Base-by-base conservation (phyloP, 1,139 yeast species). In the Pichia sp. region DNA sequence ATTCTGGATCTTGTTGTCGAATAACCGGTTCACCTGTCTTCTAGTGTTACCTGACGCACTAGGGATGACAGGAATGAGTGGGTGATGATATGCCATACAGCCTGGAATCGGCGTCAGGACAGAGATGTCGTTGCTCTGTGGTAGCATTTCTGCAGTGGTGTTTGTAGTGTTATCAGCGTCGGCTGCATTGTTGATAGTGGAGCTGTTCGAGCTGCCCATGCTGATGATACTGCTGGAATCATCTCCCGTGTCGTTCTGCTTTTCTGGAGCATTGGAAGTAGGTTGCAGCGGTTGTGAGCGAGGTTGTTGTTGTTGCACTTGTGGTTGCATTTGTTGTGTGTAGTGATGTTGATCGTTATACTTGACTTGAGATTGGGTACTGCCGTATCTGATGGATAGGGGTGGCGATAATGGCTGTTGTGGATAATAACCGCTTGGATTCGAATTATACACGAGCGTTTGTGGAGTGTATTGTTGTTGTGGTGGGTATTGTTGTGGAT, bases 21-120 rank as follows among this genome's bases (percentile, higher is more conserved):
- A n/a, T 18, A 37, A 19, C 14, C 20, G 32, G 15, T 3, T 17
- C 6, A 33, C 22, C 7, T 45, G 39, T n/a, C 27, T 43, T 11
- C 40, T 21, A 17, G 28, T 39, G 14, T 47, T 47, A 4, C 51
- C 48, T 11, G 43, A 40, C 2, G 51, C 51, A 10, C 45, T 39
- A 7, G 51, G 51, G 4, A 47, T 47, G 11, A 44, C 18, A 14
- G 51, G 51, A 6, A 47, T 47, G 14, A 47, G 17, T 1, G 51
- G 51, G 38, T 47, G 48, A 18, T 19, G 32, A 32, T 47, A 47
- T 12, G 51, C 51, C 51, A 47, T 47, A 14, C 43, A 40, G 17
- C 51, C 51, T 0, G 51, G 51, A 9, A 44, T 47, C 4, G 51
- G 51, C 9, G 36, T 44, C 15, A 44, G 15, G 9, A 20, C 24